These are phyloP conservation scores for Emergomyces orientalis DNA, from an alignment of 2,329 filamentous ascomycete genomes.

Conservation along the genomic window DNA sequence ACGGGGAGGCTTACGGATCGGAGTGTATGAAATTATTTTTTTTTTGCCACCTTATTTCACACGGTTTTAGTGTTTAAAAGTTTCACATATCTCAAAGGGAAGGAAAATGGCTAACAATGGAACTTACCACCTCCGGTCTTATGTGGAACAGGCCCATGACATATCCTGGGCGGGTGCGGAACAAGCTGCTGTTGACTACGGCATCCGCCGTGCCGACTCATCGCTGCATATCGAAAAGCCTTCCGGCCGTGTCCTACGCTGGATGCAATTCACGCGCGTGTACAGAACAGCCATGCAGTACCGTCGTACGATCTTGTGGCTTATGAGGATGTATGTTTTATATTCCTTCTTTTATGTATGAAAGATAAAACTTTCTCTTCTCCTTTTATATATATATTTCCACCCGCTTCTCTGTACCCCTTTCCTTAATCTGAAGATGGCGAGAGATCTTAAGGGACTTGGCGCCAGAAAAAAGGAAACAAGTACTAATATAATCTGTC, in stretches of 20 bases:
- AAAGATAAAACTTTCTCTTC: background rate
- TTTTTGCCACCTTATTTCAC: background rate
- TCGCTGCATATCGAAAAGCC: constrained; percentile 9
- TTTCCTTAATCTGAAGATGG: background rate
- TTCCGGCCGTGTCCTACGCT: constrained; percentile 10
- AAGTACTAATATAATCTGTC: background rate
- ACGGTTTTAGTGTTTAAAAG: background rate
- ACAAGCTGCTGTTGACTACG: constrained; percentile 15
- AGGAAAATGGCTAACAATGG: background rate
- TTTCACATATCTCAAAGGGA: background rate
- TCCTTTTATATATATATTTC: no score
- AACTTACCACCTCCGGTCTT: background rate
- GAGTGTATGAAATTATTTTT: constrained; percentile 8
- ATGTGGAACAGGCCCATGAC: constrained; percentile 12
- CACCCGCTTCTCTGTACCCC: no score
- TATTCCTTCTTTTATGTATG: background rate
- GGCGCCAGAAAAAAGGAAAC: background rate
- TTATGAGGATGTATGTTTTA: constrained; percentile 13
- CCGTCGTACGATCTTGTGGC: constrained; percentile 15
- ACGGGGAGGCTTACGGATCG: constrained; percentile 13
- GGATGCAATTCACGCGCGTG: constrained; percentile 13
- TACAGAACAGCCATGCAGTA: constrained; percentile 15
- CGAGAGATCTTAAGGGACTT: background rate
- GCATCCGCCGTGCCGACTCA: constrained; percentile 11
- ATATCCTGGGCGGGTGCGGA: constrained; percentile 13